Evolutionary conservation across 306 rosid genomes (phyloP).

Genomic region (Betula pendula): DNA sequence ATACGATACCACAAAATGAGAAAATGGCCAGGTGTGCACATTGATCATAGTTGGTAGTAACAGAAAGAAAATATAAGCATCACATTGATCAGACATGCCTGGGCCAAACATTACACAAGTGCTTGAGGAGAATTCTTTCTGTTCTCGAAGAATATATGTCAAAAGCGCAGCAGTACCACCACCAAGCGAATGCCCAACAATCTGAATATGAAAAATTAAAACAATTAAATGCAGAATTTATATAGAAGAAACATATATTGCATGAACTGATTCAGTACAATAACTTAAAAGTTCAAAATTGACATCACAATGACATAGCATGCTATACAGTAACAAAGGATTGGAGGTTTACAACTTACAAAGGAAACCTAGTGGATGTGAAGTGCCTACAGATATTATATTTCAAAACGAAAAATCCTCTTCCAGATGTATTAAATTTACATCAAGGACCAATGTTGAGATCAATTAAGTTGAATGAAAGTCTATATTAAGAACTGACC

Average conservation of each 20-base stretch:
- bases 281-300: not conserved
- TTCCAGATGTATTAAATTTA: not conserved
- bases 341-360: not conserved
- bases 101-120: slow-evolving; percentile 92
- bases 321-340: not conserved
- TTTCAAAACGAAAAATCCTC: not conserved
- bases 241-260: not conserved
- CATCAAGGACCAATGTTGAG: not conserved
- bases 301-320: not conserved
- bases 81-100: slow-evolving; percentile 46
- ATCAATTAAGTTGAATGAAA: not conserved
- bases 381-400: not conserved
- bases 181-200: slow-evolving; percentile 96
- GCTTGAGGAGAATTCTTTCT: slow-evolving; percentile 66
- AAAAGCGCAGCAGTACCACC: slow-evolving; percentile 97
- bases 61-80: slow-evolving; percentile 1
- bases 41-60: not conserved
- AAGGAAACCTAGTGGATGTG: not conserved
- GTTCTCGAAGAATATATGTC: slow-evolving; percentile 89
- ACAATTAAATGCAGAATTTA: not conserved
- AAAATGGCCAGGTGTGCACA: not conserved
- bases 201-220: slow-evolving; percentile 45
- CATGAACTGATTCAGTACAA: not conserved
- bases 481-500: not conserved
- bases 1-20: not conserved